Evolutionary conservation across 2,329 filamentous ascomycete species (phyloP), one percentile per base, ranked within the genome.

Genomic region (Fragosphaeria purpurea): DNA sequence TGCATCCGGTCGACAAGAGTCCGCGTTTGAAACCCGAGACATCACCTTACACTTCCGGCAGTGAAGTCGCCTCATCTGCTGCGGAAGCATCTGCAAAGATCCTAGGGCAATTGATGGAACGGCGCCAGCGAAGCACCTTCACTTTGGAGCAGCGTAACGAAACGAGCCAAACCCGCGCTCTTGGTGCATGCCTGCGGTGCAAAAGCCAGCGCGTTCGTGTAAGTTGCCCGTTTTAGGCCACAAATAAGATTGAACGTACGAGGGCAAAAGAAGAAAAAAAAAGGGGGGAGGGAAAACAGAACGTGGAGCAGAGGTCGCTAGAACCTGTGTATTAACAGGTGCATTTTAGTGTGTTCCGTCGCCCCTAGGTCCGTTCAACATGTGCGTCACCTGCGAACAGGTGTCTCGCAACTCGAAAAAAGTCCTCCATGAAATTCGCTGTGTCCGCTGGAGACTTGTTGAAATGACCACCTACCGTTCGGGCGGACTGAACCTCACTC

Each of bases 371-470:
- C 54, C 54, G 0, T 13, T 42, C 3, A 52, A 50, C 7, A 54
- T 62, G 5, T 77, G 74, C 57, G 8, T 61, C 3, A 67, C 66
- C 2, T 77, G 74, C 53, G 53, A 59, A 6, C 58, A 56, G 1
- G 64, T 73, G 4, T 61, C 63, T 9, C 61, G 58, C 33, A 63
- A 63, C 1, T 74, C 72, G 0, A 70, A 68, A 40, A 77, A 73
- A 54, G 70, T 71, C 2, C 67, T 76, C 5, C 73, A 76, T 49
- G 61, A 63, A 31, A 58, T 71, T 5, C 65, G 66, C 0, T 78
- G 75, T 50, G 58, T 65, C 11, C 68, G 74, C 10, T 67, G 63
- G 55, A 72, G 70, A 54, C 60, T 77, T 9, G 66, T 63, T 31
- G 65, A 71, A 7, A 61, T 69, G 12, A 56, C 61, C 1, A 58